Base-by-base conservation (phyloP, 2,329 filamentous ascomycete genomes). In the Exserohilum turcica region DNA sequence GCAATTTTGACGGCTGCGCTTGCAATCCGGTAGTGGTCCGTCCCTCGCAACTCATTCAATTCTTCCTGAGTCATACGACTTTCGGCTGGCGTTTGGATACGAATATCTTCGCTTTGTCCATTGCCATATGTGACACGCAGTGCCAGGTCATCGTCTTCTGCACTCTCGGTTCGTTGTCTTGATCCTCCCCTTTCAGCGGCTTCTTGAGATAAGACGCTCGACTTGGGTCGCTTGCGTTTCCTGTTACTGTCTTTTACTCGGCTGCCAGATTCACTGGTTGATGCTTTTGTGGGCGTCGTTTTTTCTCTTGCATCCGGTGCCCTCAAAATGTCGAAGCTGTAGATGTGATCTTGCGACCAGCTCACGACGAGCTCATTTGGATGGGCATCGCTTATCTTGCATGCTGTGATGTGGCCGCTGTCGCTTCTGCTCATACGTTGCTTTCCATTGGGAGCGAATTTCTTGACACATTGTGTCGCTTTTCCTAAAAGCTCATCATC, bases 321-420 rank as follows among this genome's bases (percentile, higher is more conserved):
- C 42, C 80, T 79, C 37, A 86, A 73, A 13, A 89, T 78, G 64
- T 89, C 85, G 64, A 89, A 89, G 61, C 82, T 83, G 72, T 86
- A 86, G 44, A 88, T 85, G 57, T 84, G 80, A 56, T 87, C 85
- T 18, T 84, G 84, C 16, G 84, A 87, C 86, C 86, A 89, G 61
- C 85, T 88, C 18, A 84, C 86, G 12, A 89, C 73, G 64, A 89
- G 81, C 63, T 89, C 86, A 57, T 88, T 86, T 0, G 86, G 86
- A 54, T 86, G 81, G 7, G 84, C 84, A 72, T 88, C 84, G 60
- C 85, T 87, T 64, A 89, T 89, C 72, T 88, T 89, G 72, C 85
- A 87, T 13, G 86, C 85, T 2, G 86, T 88, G 63, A 89, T 88
- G 61, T 88, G 85, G 4, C 85, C 83, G 55, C 82, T 82, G 48